Evolutionary conservation across 2,329 filamentous ascomycete genomes (phyloP).

Genomic region (Berkeleyomyces rouxiae): DNA sequence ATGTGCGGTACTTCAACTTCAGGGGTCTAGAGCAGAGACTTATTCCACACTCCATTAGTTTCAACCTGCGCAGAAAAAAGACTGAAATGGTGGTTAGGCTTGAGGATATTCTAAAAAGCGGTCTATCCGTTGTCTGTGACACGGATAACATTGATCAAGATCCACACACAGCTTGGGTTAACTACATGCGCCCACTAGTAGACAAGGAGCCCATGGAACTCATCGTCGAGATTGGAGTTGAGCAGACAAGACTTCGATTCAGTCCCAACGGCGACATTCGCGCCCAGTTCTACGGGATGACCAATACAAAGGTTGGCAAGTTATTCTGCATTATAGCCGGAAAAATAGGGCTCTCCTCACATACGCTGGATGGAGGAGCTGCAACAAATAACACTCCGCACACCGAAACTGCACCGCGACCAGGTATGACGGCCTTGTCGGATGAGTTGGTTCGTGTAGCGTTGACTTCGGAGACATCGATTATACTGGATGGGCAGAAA

Average conservation of each 20-base stretch:
- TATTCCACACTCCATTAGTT: constrained; percentile 58
- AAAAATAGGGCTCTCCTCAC: constrained; percentile 51
- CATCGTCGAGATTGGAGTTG: constrained; percentile 61
- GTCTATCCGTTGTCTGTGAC: constrained; percentile 54
- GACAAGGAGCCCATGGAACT: constrained; percentile 53
- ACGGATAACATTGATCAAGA: constrained; percentile 25
- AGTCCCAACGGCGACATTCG: constrained; percentile 23
- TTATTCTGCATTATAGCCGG: constrained; percentile 68
- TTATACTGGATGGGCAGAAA: constrained; percentile 41
- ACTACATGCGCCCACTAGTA: constrained; percentile 73
- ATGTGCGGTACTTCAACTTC: constrained; percentile 86
- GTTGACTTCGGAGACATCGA: constrained; percentile 41
- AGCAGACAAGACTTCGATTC: constrained; percentile 43
- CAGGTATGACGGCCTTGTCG: constrained; percentile 34
- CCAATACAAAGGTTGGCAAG: constrained; percentile 51
- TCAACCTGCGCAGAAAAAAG: constrained; percentile 50
- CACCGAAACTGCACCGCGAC: constrained; percentile 23
- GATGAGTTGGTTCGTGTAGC: constrained; percentile 50
- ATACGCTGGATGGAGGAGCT: background rate
- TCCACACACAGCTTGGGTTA: constrained; percentile 37
- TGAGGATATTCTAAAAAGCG: constrained; percentile 78
- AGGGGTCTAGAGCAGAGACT: constrained; percentile 80
- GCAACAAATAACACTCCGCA: background rate
- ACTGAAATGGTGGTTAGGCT: constrained; percentile 66
- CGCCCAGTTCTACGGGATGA: constrained; percentile 59